Base-by-base conservation (phyloP, 306 rosid species). In the Lablab purpureus region DNA sequence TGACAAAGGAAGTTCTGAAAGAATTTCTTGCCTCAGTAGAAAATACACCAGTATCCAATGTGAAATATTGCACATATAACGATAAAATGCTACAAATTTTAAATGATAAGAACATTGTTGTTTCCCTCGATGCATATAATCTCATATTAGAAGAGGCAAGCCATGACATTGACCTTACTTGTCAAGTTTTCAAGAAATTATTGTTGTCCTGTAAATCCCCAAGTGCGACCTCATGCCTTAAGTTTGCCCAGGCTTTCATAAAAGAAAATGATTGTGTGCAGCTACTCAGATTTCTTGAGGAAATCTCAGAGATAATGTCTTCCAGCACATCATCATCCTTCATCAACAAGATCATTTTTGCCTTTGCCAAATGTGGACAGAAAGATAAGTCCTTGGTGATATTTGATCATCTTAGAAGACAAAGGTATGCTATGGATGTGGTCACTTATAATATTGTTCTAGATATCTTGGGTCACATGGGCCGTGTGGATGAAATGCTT, bases 311-410 rank as follows among this genome's bases (percentile, higher is more conserved):
- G 71, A 55, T 83, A 69, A 85, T 80, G 28, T 63, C 50, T 83
- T 90, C 90, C 1, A 84, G 89, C 32, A n/a, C 40, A 34, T 34
- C 80, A 66, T 49, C 87, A 40, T 54, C 85, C 32, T 86, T 87
- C 40, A 67, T 94, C 22, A 91, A 91, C 88, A 79, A 78, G 81
- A 84, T 90, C 73, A 84, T 94, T 80, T 89, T 49, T 62, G 90
- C 96, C 30, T 90, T 91, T 70, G 84, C 87, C 47, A 84, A 84
- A 85, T 80, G 92, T 80, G 87, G 93, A 80, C 87, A 91, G 87
- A 76, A 74, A 76, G 96, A 94, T 18, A 86, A 83, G 77, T 93
- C 98, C 62, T 82, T 90, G 82, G 58, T 65, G 81, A 81, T 94
- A 82, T 94, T 87, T 84, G 62, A 81, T 79, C 86, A 86, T 78